These are phyloP conservation scores for Cryptococcus hybrid DNA, from an alignment of 1,284 basidiomycete species.

Conservation along the genomic window DNA sequence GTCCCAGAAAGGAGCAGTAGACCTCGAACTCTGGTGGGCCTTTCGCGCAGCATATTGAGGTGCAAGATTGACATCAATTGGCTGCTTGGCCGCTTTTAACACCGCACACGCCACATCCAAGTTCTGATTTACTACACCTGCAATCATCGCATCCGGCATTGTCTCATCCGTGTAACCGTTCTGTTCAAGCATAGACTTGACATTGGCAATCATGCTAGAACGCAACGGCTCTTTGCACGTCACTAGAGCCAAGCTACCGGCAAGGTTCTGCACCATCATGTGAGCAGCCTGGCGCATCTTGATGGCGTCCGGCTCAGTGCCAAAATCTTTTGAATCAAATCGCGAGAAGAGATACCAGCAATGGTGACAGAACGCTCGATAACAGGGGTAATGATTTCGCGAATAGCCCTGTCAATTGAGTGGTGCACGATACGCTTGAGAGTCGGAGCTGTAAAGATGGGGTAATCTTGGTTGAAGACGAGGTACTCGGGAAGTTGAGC, in stretches of 20 bases:
- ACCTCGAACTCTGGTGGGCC: conserved; percentile 69
- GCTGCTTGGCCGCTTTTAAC: conserved; percentile 92
- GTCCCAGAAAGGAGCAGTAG: conserved; percentile 79
- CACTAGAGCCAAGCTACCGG: conserved; percentile 92
- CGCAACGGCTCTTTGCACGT: conserved; percentile 98
- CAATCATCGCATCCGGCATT: conserved; percentile 58
- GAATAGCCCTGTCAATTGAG: conserved; percentile 90
- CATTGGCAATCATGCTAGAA: conserved; percentile 86
- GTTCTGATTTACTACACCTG: conserved; percentile 87
- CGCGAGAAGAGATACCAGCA: conserved; percentile 94
- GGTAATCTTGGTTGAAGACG: conserved; percentile 65
- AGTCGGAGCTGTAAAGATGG: conserved; percentile 64
- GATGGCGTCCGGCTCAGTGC: conserved; percentile 87
- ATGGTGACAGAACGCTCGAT: conserved; percentile 99
- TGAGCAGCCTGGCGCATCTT: conserved; percentile 91
- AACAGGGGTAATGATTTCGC: conserved; percentile 97
- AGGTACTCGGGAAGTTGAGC: conserved; percentile 76
- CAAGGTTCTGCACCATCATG: conserved; percentile 95
- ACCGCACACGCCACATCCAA: conserved; percentile 90
- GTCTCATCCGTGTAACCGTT: conserved; percentile 79
- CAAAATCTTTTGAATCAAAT: conserved; percentile 94
- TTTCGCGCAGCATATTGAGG: conserved; percentile 79
- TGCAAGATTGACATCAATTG: conserved; percentile 84
- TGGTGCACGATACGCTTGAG: conserved; percentile 91
- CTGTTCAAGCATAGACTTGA: conserved; percentile 73